phyloP scores from a whole-genome alignment of 1,284 basidiomycete genomes.

The Prillingera fragicola region DNA sequence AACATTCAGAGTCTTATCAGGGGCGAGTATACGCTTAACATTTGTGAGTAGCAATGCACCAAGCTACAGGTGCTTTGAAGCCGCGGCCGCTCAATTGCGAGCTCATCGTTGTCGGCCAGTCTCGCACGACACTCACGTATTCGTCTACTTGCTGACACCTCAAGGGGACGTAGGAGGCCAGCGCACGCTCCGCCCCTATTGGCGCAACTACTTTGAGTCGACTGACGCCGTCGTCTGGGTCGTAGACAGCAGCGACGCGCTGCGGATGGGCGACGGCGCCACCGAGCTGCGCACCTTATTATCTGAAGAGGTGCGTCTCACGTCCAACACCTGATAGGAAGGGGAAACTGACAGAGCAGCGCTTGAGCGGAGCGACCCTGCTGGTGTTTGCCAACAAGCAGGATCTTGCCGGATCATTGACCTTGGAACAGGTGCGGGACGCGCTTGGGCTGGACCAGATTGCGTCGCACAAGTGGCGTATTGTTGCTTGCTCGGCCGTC shows the following conservation, averaged over 20 bases:
- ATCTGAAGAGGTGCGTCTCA: slow-evolving; percentile 77
- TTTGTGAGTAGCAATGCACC: slow-evolving; percentile 59
- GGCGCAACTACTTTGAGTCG: slow-evolving; percentile 98
- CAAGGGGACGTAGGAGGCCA: slow-evolving; percentile 98
- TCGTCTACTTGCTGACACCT: not conserved
- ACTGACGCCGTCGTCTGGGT: slow-evolving; percentile 99
- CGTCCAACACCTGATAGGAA: too few species aligned
- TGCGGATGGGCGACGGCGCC: slow-evolving; percentile 83
- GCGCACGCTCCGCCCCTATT: slow-evolving; percentile 89
- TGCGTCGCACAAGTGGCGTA: slow-evolving; percentile 81
- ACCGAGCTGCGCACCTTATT: slow-evolving; percentile 79
- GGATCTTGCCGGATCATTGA: slow-evolving; percentile 84
- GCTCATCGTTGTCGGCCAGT: too few species aligned
- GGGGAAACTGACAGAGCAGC: slow-evolving; percentile 51
- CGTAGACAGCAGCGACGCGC: slow-evolving; percentile 86
- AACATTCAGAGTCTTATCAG: slow-evolving; percentile 96
- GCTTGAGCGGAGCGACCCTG: slow-evolving; percentile 86
- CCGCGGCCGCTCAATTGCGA: too few species aligned
- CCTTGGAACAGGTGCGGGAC: slow-evolving; percentile 70
- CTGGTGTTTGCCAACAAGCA: slow-evolving; percentile 99
- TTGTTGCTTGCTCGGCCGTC: slow-evolving; percentile 85
- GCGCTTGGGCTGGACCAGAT: slow-evolving; percentile 69
- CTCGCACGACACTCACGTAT: not conserved
- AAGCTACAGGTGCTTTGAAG: too few species aligned
- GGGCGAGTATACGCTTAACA: slow-evolving; percentile 85